A percentile compares a stretch with the other conserved stretches of the same genome.
These are phyloP conservation scores for Sesbania bispinosa DNA, from an alignment of 306 rosid genomes.

Conservation along the genomic window DNA sequence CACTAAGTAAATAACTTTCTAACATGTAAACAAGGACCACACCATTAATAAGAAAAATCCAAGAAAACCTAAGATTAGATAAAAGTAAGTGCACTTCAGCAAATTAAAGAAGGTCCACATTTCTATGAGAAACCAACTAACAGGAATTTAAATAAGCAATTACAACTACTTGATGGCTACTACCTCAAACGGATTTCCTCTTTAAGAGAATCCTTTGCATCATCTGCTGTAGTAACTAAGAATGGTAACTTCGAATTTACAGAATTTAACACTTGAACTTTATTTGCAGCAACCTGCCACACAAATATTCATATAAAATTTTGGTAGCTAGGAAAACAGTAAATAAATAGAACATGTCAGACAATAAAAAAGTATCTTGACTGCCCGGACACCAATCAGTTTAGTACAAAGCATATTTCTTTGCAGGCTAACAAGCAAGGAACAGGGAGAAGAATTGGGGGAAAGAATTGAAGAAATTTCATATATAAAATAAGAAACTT, in stretches of 20 bases:
- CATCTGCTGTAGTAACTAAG: conserved; percentile 74
- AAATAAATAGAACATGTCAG: neutral
- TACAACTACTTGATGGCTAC: neutral
- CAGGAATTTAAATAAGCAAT: neutral
- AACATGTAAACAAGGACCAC: neutral
- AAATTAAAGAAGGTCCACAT: neutral
- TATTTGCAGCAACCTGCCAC: conserved; percentile 73
- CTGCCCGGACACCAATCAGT: neutral
- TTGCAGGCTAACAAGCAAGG: neutral
- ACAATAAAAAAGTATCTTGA: neutral
- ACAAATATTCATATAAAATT: conserved; percentile 13
- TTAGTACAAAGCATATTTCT: neutral
- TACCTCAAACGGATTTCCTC: conserved; percentile 95
- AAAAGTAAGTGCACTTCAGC: neutral
- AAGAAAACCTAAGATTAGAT: neutral
- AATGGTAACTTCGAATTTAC: conserved; percentile 81
- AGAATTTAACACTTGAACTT: conserved; percentile 72
- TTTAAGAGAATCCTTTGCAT: conserved; percentile 76
- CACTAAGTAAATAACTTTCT: no score
- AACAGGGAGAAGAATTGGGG: conserved; percentile 6
- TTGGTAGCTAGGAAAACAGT: neutral
- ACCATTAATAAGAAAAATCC: neutral
- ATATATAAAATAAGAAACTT: neutral
- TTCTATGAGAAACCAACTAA: neutral
- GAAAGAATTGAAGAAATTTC: neutral